Evolutionary conservation across 208 protist species (phyloP).

Genomic region (Leishmania tropica): DNA sequence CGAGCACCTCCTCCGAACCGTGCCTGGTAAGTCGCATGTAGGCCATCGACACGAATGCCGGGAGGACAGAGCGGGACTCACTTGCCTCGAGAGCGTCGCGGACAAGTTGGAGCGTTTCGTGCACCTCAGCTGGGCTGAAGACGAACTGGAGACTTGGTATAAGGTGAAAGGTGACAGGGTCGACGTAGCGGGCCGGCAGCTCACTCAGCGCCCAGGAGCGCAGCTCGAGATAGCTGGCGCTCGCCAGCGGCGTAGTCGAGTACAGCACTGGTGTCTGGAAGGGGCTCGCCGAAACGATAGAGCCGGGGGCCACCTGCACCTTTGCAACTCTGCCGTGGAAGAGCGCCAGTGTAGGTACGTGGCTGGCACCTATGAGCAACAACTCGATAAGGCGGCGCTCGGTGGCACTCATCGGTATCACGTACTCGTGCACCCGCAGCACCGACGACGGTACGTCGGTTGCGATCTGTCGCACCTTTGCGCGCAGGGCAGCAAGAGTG

Average conservation of each 20-base stretch:
- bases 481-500: background rate
- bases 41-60: constrained; percentile 24
- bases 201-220: constrained; percentile 40
- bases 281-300: constrained; percentile 8
- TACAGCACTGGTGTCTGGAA: constrained; percentile 1
- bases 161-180: constrained; percentile 40
- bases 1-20: constrained; percentile 40
- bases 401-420: background rate
- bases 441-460: constrained; percentile 14
- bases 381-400: constrained; percentile 20
- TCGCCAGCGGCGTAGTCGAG: background rate
- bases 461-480: constrained; percentile 10
- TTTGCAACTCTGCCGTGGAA: constrained; percentile 18
- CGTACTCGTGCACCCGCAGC: constrained; percentile 25
- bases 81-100: constrained; percentile 1
- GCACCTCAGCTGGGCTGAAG: constrained; percentile 19
- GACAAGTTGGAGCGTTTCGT: constrained; percentile 15
- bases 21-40: constrained; percentile 36
- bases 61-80: constrained; percentile 12
- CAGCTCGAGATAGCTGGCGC: constrained; percentile 26
- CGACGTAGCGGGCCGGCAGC: constrained; percentile 37
- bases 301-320: constrained; percentile 18
- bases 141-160: constrained; percentile 38
- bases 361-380: constrained; percentile 12
- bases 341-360: constrained; percentile 19